These are phyloP conservation scores for Leonotis leonurus DNA, from an alignment of 257 asterid species.

Conservation along the genomic window DNA sequence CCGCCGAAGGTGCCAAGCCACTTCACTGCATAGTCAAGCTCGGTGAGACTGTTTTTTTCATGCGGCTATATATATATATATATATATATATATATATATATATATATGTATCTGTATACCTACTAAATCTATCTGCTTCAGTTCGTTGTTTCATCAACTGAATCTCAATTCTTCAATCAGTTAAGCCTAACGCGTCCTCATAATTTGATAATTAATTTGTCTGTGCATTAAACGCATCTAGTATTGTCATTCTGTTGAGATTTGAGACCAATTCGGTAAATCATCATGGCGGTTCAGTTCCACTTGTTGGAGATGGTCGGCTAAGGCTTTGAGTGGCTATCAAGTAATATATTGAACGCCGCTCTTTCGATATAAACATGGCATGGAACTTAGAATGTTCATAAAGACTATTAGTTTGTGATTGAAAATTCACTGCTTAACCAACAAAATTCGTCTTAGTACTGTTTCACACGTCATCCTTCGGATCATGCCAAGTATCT, in stretches of 20 bases:
- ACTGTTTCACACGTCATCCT: background rate
- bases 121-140: background rate
- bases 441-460: too few relatives aligned
- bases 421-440: background rate
- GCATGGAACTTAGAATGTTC: background rate
- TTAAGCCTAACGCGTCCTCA: background rate
- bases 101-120: background rate
- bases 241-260: background rate
- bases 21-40: constrained; percentile 85
- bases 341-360: background rate
- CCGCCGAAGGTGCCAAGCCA: constrained; percentile 19
- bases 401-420: background rate
- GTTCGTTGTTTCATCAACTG: background rate
- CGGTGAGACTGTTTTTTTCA: constrained; percentile 43
- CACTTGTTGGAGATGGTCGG: background rate
- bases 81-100: too few relatives aligned
- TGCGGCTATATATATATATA: too few relatives aligned
- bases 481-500: background rate
- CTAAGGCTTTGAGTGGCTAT: background rate
- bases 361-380: background rate
- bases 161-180: background rate
- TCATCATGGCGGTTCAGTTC: background rate
- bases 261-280: background rate
- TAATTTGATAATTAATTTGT: background rate
- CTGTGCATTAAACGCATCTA: background rate